Evolutionary conservation across 129 eudicot genomes (phyloP).

Genomic region (Saposhnikovia divaricata): DNA sequence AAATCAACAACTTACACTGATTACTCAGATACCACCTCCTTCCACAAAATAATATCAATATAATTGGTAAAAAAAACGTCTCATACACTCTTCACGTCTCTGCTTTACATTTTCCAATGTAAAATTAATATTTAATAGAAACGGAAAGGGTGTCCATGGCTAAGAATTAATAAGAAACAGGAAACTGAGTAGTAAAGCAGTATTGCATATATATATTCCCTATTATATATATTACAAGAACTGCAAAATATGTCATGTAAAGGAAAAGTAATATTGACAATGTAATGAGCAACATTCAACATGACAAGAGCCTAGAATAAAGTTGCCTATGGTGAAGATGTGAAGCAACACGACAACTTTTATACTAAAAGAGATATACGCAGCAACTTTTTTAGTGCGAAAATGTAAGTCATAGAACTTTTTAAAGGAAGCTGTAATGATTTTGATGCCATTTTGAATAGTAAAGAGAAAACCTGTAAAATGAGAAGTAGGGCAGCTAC

Average conservation of each 20-base stretch:
- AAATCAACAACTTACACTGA: not conserved
- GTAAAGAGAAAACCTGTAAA: constrained; percentile 55
- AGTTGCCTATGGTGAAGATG: not conserved
- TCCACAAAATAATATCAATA: not conserved
- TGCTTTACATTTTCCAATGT: not conserved
- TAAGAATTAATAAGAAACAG: not conserved
- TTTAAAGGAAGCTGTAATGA: not conserved
- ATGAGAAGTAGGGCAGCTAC: constrained; percentile 70
- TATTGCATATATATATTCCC: not conserved
- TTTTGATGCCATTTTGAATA: not conserved
- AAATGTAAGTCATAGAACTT: not conserved
- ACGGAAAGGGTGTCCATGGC: not conserved
- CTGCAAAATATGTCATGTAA: not conserved
- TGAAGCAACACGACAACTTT: not conserved
- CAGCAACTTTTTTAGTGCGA: not conserved
- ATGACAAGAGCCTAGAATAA: not conserved
- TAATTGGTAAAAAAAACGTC: not conserved
- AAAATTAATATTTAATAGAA: not conserved
- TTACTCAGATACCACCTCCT: not conserved
- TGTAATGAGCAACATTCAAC: not conserved
- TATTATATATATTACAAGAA: not conserved
- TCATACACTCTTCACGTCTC: not conserved
- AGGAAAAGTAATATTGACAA: not conserved
- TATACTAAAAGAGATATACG: not conserved
- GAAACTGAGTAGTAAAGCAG: not conserved